These are phyloP conservation scores for Leccinum ponderosum DNA, from an alignment of 1,284 basidiomycete genomes.

Conservation along the genomic window DNA sequence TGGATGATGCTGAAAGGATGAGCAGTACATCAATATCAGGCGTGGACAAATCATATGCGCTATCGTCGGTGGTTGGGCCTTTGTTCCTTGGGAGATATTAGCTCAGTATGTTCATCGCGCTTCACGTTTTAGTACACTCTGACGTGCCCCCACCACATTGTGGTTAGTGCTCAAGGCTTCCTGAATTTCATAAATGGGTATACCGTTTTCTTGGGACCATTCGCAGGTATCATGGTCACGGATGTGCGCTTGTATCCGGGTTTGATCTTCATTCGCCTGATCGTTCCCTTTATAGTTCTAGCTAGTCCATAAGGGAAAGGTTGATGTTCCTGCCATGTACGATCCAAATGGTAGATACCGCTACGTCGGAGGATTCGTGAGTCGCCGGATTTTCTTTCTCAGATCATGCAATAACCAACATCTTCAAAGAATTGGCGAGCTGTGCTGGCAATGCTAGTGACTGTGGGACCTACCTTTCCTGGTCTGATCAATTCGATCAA, in stretches of 20 bases:
- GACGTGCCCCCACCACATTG: slow-evolving; percentile 4
- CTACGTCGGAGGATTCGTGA: slow-evolving; percentile 63
- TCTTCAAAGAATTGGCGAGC: slow-evolving; percentile 69
- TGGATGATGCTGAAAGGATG: slow-evolving; percentile 7
- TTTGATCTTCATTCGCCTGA: slow-evolving; percentile 5
- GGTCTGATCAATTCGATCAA: slow-evolving; percentile 71
- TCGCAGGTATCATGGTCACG: slow-evolving; percentile 72
- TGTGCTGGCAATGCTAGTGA: slow-evolving; percentile 58
- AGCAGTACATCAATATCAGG: slow-evolving; percentile 58
- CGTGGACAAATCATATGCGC: slow-evolving; percentile 65
- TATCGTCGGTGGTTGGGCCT: slow-evolving; percentile 56
- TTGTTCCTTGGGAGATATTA: slow-evolving; percentile 54
- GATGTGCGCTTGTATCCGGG: slow-evolving; percentile 47
- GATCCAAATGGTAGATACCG: slow-evolving; percentile 63
- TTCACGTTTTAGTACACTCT: not conserved
- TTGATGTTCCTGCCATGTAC: slow-evolving; percentile 74
- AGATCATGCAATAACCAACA: not conserved
- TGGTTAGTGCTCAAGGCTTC: slow-evolving; percentile 44
- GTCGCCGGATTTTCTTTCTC: slow-evolving; percentile 23
- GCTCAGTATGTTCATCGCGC: slow-evolving; percentile 36
- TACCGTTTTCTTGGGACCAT: slow-evolving; percentile 70
- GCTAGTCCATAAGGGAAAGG: slow-evolving; percentile 60
- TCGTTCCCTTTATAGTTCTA: slow-evolving; percentile 49
- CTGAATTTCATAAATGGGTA: slow-evolving; percentile 65
- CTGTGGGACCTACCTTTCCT: slow-evolving; percentile 66